These are phyloP conservation scores for Nidularia pulvinata DNA, from an alignment of 768 basidiomycete species.

Conservation along the genomic window DNA sequence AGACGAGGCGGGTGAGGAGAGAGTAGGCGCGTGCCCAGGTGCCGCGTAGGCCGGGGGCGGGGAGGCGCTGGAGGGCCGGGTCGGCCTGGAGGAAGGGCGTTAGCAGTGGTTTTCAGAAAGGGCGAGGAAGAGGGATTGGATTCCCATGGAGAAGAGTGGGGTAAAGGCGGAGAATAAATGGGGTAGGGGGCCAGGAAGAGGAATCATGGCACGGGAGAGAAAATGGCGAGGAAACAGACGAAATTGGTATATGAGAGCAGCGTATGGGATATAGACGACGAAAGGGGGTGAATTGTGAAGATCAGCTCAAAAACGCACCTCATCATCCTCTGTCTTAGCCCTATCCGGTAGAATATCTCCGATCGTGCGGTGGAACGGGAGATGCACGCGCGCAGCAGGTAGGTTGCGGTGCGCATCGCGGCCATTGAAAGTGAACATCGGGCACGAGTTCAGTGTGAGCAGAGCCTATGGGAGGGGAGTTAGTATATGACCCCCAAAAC, in stretches of 20 bases:
- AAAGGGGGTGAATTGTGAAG: no score
- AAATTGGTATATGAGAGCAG: no score
- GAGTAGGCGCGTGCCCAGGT: conserved; percentile 96
- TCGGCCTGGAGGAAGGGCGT: conserved; percentile 49
- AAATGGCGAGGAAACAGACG: no score
- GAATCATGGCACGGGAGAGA: no score
- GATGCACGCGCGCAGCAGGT: conserved; percentile 75
- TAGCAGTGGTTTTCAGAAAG: no score
- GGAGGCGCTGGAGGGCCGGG: conserved; percentile 90
- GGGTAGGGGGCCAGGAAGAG: no score
- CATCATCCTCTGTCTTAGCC: conserved; percentile 81
- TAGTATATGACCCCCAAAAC: not conserved
- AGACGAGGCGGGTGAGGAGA: conserved; percentile 87
- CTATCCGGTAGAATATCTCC: conserved; percentile 90
- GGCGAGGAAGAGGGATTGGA: no score
- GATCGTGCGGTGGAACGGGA: conserved; percentile 86
- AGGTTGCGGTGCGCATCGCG: conserved; percentile 90
- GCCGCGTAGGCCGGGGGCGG: conserved; percentile 91
- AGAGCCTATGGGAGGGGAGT: conserved; percentile 49
- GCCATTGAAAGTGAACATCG: conserved; percentile 99
- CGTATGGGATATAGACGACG: no score
- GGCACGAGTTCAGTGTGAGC: conserved; percentile 96
- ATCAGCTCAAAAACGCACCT: conserved; percentile 23
- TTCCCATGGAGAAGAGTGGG: no score
- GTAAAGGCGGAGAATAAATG: no score